These are phyloP conservation scores for Babesia sp. DNA, from an alignment of 169 alveolate genomes.

Conservation along the genomic window DNA sequence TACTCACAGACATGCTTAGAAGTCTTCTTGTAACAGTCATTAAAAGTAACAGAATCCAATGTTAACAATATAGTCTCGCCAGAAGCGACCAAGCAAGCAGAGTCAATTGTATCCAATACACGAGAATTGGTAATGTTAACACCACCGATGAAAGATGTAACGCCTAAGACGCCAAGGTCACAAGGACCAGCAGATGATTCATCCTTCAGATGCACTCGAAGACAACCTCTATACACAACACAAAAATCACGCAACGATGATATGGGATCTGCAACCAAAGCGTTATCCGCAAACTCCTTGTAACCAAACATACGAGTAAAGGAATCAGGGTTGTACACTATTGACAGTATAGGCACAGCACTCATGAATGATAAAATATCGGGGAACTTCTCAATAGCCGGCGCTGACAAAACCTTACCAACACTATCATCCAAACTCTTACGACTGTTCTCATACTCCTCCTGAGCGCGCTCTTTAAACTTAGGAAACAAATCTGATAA, in stretches of 20 bases:
- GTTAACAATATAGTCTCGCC: conserved; percentile 18
- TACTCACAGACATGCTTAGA: conserved; percentile 6
- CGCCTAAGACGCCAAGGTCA: conserved; percentile 37
- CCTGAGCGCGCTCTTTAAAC: conserved; percentile 35
- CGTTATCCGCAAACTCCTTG: conserved; percentile 35
- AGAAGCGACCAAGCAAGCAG: conserved; percentile 47
- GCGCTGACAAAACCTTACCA: background rate
- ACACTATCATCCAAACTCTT: background rate
- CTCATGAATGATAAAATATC: conserved; percentile 22
- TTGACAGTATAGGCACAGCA: conserved; percentile 17
- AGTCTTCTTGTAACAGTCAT: background rate
- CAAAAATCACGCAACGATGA: conserved; percentile 5
- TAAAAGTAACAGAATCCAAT: conserved; percentile 10
- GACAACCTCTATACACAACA: conserved; percentile 42
- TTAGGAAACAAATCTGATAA: conserved; percentile 46
- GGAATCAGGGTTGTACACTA: conserved; percentile 8
- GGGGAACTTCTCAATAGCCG: conserved; percentile 2
- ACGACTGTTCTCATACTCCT: background rate
- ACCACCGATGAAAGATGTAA: conserved; percentile 34
- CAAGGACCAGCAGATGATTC: background rate
- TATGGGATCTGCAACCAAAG: conserved; percentile 21
- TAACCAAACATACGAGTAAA: conserved; percentile 4
- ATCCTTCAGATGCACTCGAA: conserved; percentile 33
- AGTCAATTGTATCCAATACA: background rate
- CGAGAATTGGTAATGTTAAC: background rate